Base-by-base conservation (phyloP, 441 rosid genomes). In the Hypseocharis bilobata region DNA sequence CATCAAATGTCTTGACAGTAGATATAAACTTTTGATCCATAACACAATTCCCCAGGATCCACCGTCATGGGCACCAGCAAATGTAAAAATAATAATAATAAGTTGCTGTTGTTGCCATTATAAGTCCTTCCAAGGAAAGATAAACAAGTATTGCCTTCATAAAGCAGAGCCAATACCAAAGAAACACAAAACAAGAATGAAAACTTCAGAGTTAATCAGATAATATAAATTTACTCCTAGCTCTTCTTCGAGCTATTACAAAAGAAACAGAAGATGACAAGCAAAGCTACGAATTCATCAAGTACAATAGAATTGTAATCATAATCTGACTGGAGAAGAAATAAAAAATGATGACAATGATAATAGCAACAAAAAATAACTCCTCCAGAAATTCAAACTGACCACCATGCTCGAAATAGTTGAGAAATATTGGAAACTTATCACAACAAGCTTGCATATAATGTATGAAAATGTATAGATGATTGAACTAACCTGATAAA, bases 401-500 rank as follows among this genome's bases (percentile, higher is more conserved):
- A 66, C 62, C 60, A 56, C 32, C 58, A 61, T 22, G 60, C 23
- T 68, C 23, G 25, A 19, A 64, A 22, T 45, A 60, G 57, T 49
- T 34, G 6, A 30, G 55, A 67, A 42, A 36, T 44, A 42, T 26
- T 7, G 36, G 49, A 16, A 16, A 42, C 16, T 57, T 52, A 32
- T 34, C 64, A 52, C 19, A 38, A 57, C 58, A 60, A 58, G 66
- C 58, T 38, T 57, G 52, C 42, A n/a, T 11, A 4, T 56, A 72
- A 63, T 27, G 25, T 60, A 52, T 28, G 14, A 27, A 55, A 34
- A 38, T 47, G 49, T n/a, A 56, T 13, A 1, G 42, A 45, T 58
- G 47, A 47, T 51, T 54, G 67, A 63, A 62, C 70, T 66, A 23
- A 88, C 99, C 93, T 93, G 99, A 83, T 93, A 93, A 69, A 93